Base-by-base conservation (phyloP, 2,329 filamentous ascomycete species). In the Pseudogymnoascus pannorum region DNA sequence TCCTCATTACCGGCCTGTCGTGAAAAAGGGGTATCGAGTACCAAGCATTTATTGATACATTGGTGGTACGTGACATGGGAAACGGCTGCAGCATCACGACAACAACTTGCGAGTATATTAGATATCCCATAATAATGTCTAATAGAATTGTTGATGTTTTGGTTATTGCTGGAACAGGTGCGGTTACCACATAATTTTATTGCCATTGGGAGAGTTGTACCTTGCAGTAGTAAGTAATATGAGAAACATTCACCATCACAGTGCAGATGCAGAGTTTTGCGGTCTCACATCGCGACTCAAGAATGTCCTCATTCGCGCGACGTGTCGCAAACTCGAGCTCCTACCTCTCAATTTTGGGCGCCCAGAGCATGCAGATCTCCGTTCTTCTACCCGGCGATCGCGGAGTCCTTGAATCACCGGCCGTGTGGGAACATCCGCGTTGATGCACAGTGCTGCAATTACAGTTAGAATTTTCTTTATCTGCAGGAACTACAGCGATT, bases 201-300 rank as follows among this genome's bases (percentile, higher is more conserved):
- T 31, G 5, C 11, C 31, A 8, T 18, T 16, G 16, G 9, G 48
- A 20, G 16, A 31, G 5, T 18, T 18, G n/a, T 31, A 31, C 48
- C 48, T 31, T 31, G 48, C n/a, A 31, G 24, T 31, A 14, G 16
- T 18, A 54, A 20, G 2, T 7, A 20, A 31, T 54, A 18, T 54
- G 48, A 54, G n/a, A 54, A 54, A 54, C 48, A 54, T 54, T 54
- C n/a, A 8, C n/a, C 48, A 54, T 18, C 16, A 31, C 26, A 54
- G 26, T 31, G 48, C 26, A 54, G 48, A 31, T 51, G 24, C 44
- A 51, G 44, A 51, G 26, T 54, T 12, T 31, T 54, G 48, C 5
- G 26, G 48, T 54, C 48, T 54, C 48, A 54, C 48, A 11, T 54
- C 48, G 48, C 48, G 48, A 54, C 48, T 4, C 9, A 31, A 26